phyloP scores from a whole-genome alignment of 2,329 filamentous ascomycete genomes.

The Alternaria sp. region DNA sequence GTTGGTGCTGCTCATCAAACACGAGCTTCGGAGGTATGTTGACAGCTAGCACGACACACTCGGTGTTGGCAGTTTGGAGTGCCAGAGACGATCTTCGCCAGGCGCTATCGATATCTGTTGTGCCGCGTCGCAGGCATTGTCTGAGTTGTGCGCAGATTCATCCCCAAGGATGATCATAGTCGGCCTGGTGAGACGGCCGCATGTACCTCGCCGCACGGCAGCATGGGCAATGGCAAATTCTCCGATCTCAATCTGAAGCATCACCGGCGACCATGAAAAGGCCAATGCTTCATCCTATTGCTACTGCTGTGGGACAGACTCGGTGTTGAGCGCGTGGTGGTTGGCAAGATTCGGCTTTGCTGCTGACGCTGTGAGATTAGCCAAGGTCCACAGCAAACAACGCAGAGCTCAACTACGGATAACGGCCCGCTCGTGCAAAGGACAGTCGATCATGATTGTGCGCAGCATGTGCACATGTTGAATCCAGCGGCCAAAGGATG shows the following conservation, averaged over 20 bases:
- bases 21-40: background rate
- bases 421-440: background rate
- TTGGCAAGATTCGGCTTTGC: background rate
- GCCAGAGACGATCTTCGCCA: background rate
- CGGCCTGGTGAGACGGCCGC: conserved; percentile 14
- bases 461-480: background rate
- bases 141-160: conserved; percentile 11
- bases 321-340: background rate
- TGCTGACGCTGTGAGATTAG: background rate
- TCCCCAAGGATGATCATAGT: conserved; percentile 16
- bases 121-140: background rate
- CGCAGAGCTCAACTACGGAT: background rate
- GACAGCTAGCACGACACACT: background rate
- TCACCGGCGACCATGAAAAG: background rate
- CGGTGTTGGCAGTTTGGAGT: background rate
- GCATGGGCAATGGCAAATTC: conserved; percentile 6
- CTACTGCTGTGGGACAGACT: background rate
- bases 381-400: background rate
- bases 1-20: background rate
- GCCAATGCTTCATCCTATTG: background rate
- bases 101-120: background rate
- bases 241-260: background rate
- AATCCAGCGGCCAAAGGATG: background rate
- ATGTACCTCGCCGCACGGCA: conserved; percentile 3
- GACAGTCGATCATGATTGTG: background rate